Conservation (phyloP, 2,329 filamentous ascomycete genomes). For the Talaromyces rugulosus region DNA sequence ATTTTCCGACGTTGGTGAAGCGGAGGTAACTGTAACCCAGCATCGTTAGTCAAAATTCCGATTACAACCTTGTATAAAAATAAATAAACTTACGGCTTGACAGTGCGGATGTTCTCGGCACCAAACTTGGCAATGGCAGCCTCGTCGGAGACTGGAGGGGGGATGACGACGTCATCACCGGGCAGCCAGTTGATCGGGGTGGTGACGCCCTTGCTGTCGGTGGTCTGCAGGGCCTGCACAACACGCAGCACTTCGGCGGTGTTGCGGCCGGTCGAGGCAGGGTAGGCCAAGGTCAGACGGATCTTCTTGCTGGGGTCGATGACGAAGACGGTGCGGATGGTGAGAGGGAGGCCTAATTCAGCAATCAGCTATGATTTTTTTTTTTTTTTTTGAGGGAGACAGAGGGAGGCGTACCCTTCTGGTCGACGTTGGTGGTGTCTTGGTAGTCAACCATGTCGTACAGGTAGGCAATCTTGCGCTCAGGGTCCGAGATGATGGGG, state of each 20-base stretch:
- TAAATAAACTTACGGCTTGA: constrained; percentile 49
- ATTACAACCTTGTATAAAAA: background rate
- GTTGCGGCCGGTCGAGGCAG: constrained; percentile 83
- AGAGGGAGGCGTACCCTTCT: constrained; percentile 54
- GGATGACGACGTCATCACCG: constrained; percentile 89
- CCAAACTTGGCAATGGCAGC: constrained; percentile 87
- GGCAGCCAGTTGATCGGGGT: constrained; percentile 88
- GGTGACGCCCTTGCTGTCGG: constrained; percentile 82
- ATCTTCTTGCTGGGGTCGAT: constrained; percentile 94
- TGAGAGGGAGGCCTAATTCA: constrained; percentile 65
- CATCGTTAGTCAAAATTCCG: background rate
- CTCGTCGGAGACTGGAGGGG: constrained; percentile 74
- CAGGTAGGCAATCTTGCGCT: constrained; percentile 68
- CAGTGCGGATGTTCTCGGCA: constrained; percentile 51
- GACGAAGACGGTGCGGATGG: constrained; percentile 90
- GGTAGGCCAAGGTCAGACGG: constrained; percentile 87
- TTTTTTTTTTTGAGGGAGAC: background rate
- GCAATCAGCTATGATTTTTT: constrained; percentile 1
- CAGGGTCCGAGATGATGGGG: constrained; percentile 78
- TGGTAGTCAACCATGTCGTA: constrained; percentile 85
- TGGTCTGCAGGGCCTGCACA: constrained; percentile 73
- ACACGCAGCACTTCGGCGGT: constrained; percentile 73
- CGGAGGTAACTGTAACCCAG: constrained; percentile 30
- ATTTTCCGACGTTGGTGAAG: constrained; percentile 32
- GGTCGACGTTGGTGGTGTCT: constrained; percentile 74